Evolutionary conservation across 768 basidiomycete genomes (phyloP).

Genomic region (Clavulina sp.): DNA sequence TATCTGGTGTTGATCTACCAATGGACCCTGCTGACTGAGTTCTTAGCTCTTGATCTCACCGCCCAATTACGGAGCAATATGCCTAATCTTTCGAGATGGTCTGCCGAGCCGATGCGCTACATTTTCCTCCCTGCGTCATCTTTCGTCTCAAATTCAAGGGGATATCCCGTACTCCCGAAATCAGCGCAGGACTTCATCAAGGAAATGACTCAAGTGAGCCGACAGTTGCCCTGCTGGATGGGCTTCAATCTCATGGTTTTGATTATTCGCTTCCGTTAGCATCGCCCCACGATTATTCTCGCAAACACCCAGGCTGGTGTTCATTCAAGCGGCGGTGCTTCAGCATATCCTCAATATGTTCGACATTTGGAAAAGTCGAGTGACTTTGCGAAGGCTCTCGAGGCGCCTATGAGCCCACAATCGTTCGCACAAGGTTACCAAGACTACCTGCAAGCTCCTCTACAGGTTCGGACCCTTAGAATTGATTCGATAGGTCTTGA

Average conservation of each 20-base stretch:
- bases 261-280: constrained; percentile 28
- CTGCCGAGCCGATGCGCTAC: constrained; percentile 80
- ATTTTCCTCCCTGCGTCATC: constrained; percentile 77
- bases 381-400: constrained; percentile 41
- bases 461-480: constrained; percentile 39
- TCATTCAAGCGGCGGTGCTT: constrained; percentile 69
- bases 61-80: too few relatives aligned
- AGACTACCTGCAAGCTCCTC: constrained; percentile 85
- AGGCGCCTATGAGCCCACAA: constrained; percentile 60
- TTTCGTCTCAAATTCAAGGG: constrained; percentile 91
- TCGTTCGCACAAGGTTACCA: constrained; percentile 85
- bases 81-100: constrained; percentile 56
- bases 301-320: constrained; percentile 42
- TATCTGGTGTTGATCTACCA: constrained; percentile 2
- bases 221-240: background rate
- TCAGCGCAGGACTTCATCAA: constrained; percentile 81
- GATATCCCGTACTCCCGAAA: constrained; percentile 92
- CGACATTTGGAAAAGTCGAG: constrained; percentile 70
- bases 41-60: constrained; percentile 74
- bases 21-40: background rate
- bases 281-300: constrained; percentile 70
- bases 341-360: constrained; percentile 81
- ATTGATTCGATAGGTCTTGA: constrained; percentile 1
- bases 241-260: background rate
- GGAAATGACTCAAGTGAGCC: constrained; percentile 67